phyloP scores from a whole-genome alignment of 2,329 filamentous ascomycete genomes.

The Colletotrichum salicis region DNA sequence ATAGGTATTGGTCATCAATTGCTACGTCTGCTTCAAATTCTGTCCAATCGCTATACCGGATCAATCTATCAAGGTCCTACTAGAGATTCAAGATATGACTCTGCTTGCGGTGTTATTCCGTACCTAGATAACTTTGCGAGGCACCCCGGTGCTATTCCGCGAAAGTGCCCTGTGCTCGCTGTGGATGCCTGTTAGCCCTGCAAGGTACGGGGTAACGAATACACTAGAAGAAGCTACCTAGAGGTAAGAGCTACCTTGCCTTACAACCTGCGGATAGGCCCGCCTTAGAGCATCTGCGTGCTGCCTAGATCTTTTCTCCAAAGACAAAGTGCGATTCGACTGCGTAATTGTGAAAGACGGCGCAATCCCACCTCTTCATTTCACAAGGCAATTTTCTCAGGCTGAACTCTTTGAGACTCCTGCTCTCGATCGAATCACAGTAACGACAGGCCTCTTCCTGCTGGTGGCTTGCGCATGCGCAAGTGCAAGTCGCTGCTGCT shows the following conservation, averaged over 20 bases:
- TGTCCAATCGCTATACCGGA: background rate
- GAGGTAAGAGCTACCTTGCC: background rate
- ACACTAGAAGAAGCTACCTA: background rate
- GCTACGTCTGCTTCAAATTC: too few relatives aligned
- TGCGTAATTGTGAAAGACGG: background rate
- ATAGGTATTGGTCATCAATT: background rate
- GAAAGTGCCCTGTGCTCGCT: background rate
- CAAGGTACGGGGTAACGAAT: background rate
- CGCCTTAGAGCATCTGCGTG: background rate
- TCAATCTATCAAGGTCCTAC: background rate
- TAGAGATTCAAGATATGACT: too few relatives aligned
- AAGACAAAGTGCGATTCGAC: background rate
- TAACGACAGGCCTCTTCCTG: background rate
- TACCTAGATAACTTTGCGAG: too few relatives aligned
- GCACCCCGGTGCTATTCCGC: too few relatives aligned
- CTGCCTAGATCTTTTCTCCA: background rate
- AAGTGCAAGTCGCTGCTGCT: background rate
- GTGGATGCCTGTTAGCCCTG: background rate
- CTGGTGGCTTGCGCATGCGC: background rate
- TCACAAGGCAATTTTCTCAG: background rate
- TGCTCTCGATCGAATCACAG: background rate
- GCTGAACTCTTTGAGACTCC: background rate
- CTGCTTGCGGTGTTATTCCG: too few relatives aligned
- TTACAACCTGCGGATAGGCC: background rate
- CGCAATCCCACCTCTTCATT: background rate